A percentile compares a stretch with the other conserved stretches of the same genome.
Evolutionary conservation across 106 monocot species (phyloP).

Genomic region (Hemerocallis citrina): DNA sequence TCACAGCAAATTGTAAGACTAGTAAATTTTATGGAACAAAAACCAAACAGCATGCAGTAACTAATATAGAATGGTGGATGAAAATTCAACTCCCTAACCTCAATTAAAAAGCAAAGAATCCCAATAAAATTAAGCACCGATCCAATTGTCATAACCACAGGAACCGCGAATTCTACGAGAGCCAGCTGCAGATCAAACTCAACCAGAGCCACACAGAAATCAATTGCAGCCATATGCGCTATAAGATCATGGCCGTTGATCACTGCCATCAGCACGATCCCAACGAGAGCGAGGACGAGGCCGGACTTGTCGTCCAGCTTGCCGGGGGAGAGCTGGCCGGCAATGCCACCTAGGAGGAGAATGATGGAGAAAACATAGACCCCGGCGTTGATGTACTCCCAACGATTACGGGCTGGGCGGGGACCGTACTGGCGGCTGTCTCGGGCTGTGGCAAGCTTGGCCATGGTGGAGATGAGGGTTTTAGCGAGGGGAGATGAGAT

Average conservation of each 20-base stretch:
- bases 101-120: slow-evolving; percentile 39
- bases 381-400: slow-evolving; percentile 86
- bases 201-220: slow-evolving; percentile 35
- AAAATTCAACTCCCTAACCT: too few relatives aligned
- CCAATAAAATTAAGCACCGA: slow-evolving; percentile 28
- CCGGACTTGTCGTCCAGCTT: slow-evolving; percentile 16
- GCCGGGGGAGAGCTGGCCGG: slow-evolving; percentile 20
- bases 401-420: slow-evolving; percentile 16
- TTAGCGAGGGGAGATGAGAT: too few relatives aligned
- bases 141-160: slow-evolving; percentile 37
- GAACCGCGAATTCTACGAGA: slow-evolving; percentile 66
- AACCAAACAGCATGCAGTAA: too few relatives aligned
- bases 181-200: slow-evolving; percentile 48
- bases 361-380: slow-evolving; percentile 30
- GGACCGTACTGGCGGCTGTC: slow-evolving; percentile 56
- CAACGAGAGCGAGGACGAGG: slow-evolving; percentile 36
- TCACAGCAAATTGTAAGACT: too few relatives aligned
- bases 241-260: slow-evolving; percentile 61
- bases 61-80: too few relatives aligned
- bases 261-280: slow-evolving; percentile 20
- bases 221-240: slow-evolving; percentile 55
- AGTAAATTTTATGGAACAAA: too few relatives aligned
- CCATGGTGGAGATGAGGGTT: too few relatives aligned
- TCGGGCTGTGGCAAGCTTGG: slow-evolving; percentile 63
- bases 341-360: slow-evolving; percentile 29